phyloP scores from a whole-genome alignment of 371 early-diverging fungal genomes.

The Ordospora colligata region DNA sequence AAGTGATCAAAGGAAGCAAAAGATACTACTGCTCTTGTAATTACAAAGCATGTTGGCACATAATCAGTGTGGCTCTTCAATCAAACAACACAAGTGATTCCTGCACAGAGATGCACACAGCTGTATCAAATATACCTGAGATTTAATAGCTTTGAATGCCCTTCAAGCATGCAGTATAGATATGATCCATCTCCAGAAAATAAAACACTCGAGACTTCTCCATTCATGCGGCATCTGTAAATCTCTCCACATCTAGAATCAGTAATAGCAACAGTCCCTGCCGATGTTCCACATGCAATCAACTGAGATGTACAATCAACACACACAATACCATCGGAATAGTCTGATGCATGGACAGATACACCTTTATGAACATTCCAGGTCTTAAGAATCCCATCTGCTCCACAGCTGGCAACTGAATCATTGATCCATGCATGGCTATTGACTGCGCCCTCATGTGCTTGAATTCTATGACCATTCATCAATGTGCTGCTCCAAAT shows the following conservation, averaged over 20 bases:
- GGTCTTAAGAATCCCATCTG: background rate
- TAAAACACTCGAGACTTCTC: background rate
- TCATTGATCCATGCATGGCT: background rate
- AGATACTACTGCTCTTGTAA: conserved; percentile 6
- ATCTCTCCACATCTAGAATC: background rate
- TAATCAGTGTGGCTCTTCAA: background rate
- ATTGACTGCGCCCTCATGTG: background rate
- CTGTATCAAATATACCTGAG: background rate
- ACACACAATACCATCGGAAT: background rate
- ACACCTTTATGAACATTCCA: background rate
- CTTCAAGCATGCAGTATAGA: background rate
- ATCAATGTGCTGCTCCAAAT: background rate
- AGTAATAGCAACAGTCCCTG: background rate
- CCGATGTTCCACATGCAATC: background rate
- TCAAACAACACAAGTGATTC: background rate
- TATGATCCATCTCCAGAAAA: background rate
- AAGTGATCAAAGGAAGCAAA: background rate
- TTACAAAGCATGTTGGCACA: conserved; percentile 11
- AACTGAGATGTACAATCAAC: background rate
- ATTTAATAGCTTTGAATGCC: background rate
- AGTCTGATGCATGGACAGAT: background rate
- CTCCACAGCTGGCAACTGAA: background rate
- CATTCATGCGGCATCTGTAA: background rate
- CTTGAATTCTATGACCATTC: background rate
- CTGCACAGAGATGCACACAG: background rate